A percentile compares a stretch with the other conserved stretches of the same genome.
These are phyloP conservation scores for Cicer bijugum DNA, from an alignment of 306 rosid species.

Conservation along the genomic window DNA sequence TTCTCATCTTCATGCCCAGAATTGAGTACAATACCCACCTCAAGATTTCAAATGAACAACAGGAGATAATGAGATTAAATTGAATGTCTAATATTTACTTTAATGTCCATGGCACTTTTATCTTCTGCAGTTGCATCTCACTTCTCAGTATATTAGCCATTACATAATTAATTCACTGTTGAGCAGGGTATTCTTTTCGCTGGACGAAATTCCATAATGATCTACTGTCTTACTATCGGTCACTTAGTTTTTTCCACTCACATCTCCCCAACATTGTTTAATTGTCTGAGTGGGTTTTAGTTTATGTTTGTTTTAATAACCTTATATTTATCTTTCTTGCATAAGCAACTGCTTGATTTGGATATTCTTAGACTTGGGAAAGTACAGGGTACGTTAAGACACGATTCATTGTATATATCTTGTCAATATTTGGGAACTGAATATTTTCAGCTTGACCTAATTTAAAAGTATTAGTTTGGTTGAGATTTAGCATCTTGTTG, in stretches of 20 bases:
- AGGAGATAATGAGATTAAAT: neutral
- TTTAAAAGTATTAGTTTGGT: neutral
- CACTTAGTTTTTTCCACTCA: neutral
- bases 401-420: neutral
- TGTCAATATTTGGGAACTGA: slow-evolving; percentile 7
- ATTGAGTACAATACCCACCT: neutral
- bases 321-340: slow-evolving; percentile 20
- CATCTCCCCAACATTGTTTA: slow-evolving; percentile 3
- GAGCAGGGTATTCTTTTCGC: neutral
- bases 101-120: neutral
- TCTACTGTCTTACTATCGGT: neutral
- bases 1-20: slow-evolving; percentile 12
- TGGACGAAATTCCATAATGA: neutral
- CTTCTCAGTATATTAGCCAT: neutral
- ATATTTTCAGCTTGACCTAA: slow-evolving; percentile 10
- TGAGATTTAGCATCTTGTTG: neutral
- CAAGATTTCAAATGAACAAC: slow-evolving; percentile 8
- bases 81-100: neutral
- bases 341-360: neutral
- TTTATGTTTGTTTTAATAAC: slow-evolving; percentile 3
- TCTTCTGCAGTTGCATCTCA: slow-evolving; percentile 22
- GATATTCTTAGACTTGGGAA: neutral
- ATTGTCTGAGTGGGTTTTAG: neutral
- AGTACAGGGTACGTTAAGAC: slow-evolving; percentile 11
- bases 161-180: slow-evolving; percentile 15